These are phyloP conservation scores for Cercospora janseana DNA, from an alignment of 2,329 filamentous ascomycete species.

Conservation along the genomic window DNA sequence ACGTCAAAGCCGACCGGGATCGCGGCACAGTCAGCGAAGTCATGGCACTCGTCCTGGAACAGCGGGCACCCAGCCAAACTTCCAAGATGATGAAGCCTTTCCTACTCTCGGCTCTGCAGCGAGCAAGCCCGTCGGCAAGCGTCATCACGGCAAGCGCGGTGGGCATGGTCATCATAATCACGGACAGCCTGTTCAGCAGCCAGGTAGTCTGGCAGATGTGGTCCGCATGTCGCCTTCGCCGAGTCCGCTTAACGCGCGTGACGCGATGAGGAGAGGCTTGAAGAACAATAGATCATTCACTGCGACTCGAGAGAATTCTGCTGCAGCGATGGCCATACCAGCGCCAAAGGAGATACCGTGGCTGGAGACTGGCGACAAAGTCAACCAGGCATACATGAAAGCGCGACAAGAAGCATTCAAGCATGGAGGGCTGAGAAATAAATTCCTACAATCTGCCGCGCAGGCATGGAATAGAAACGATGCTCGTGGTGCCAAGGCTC, in stretches of 20 bases:
- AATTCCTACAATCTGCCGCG: conserved; percentile 93
- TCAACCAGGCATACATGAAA: conserved; percentile 93
- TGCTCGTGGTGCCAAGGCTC: conserved; percentile 88
- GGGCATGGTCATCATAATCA: conserved; percentile 66
- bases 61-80: conserved; percentile 60
- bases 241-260: conserved; percentile 48
- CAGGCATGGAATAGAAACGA: conserved; percentile 99
- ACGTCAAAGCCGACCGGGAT: conserved; percentile 63
- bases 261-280: conserved; percentile 52
- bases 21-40: conserved; percentile 73
- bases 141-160: conserved; percentile 88
- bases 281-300: conserved; percentile 66
- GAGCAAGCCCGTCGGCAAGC: conserved; percentile 71
- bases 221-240: conserved; percentile 93
- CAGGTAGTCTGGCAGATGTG: conserved; percentile 85
- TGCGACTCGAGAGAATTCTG: conserved; percentile 69
- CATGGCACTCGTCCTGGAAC: conserved; percentile 66
- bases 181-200: conserved; percentile 67
- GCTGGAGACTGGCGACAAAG: conserved; percentile 87
- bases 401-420: conserved; percentile 94
- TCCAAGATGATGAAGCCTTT: conserved; percentile 95
- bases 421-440: conserved; percentile 92
- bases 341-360: conserved; percentile 91
- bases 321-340: conserved; percentile 77
- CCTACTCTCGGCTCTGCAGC: conserved; percentile 78